phyloP scores from a whole-genome alignment of 345 rosid genomes.

The Dovyalis caffra region DNA sequence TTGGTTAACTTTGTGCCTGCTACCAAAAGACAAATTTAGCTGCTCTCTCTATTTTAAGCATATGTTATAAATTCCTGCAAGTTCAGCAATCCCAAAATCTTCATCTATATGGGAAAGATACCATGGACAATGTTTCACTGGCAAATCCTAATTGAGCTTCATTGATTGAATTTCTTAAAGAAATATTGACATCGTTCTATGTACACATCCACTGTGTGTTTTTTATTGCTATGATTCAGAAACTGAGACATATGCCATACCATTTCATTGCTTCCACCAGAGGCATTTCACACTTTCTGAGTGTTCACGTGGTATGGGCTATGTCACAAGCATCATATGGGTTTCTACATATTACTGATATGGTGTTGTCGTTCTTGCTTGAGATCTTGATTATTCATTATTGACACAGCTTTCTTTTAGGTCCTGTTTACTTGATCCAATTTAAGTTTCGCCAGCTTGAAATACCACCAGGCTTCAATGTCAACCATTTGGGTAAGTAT shows the following conservation, averaged over 20 bases:
- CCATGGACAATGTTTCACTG: neutral
- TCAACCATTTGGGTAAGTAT: conserved; percentile 69
- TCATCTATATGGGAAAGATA: neutral
- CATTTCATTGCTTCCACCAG: neutral
- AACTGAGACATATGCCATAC: neutral
- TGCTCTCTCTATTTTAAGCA: neutral
- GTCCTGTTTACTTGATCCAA: conserved; percentile 81
- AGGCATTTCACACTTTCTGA: neutral
- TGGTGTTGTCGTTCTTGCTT: neutral
- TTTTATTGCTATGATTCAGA: too few species aligned
- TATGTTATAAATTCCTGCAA: neutral
- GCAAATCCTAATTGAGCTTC: neutral
- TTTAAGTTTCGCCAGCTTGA: conserved; percentile 93
- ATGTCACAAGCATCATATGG: too few species aligned
- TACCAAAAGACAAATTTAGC: neutral
- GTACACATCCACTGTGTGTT: too few species aligned
- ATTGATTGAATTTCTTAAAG: neutral
- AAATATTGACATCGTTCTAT: neutral
- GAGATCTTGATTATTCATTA: conserved; percentile 2
- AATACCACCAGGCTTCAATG: conserved; percentile 83
- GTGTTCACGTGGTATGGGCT: neutral
- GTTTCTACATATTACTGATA: too few species aligned
- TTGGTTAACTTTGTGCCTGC: neutral
- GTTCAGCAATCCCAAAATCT: neutral
- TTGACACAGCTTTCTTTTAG: conserved; percentile 34